Evolutionary conservation across 1,284 basidiomycete species (phyloP).

Genomic region (Phylloboletellus chloephorus): DNA sequence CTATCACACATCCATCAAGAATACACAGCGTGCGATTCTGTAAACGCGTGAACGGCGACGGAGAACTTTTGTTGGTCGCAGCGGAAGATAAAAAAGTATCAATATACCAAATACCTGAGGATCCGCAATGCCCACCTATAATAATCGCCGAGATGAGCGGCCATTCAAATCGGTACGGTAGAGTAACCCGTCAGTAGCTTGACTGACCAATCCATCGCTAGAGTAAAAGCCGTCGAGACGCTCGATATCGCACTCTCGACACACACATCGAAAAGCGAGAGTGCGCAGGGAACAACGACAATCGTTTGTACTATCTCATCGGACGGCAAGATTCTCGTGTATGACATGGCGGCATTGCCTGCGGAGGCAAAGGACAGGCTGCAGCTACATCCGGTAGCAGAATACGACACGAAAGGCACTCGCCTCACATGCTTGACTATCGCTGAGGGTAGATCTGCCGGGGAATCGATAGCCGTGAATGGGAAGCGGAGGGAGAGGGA

Average conservation of each 20-base stretch:
- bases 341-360: constrained; percentile 58
- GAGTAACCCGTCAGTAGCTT: not conserved
- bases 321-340: constrained; percentile 78
- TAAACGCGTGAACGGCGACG: constrained; percentile 44
- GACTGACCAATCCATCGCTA: constrained; percentile 24
- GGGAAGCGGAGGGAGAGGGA: constrained; percentile 39
- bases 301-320: constrained; percentile 75
- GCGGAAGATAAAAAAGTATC: constrained; percentile 84
- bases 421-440: constrained; percentile 76
- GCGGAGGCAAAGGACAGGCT: constrained; percentile 24
- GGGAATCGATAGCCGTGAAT: constrained; percentile 16
- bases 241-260: constrained; percentile 52
- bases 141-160: constrained; percentile 64
- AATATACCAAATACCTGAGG: constrained; percentile 55
- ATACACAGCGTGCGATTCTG: constrained; percentile 79
- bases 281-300: constrained; percentile 43
- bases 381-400: constrained; percentile 52
- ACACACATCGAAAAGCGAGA: constrained; percentile 13
- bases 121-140: constrained; percentile 39
- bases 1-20: constrained; percentile 68
- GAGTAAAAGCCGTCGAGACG: constrained; percentile 68
- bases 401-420: constrained; percentile 81
- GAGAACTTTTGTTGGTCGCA: constrained; percentile 71
- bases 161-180: constrained; percentile 65
- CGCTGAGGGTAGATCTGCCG: constrained; percentile 41